Evolutionary conservation across 2,329 filamentous ascomycete species (phyloP), one percentile per base, ranked within the genome.

Genomic region (Fusarium oligoseptatum): DNA sequence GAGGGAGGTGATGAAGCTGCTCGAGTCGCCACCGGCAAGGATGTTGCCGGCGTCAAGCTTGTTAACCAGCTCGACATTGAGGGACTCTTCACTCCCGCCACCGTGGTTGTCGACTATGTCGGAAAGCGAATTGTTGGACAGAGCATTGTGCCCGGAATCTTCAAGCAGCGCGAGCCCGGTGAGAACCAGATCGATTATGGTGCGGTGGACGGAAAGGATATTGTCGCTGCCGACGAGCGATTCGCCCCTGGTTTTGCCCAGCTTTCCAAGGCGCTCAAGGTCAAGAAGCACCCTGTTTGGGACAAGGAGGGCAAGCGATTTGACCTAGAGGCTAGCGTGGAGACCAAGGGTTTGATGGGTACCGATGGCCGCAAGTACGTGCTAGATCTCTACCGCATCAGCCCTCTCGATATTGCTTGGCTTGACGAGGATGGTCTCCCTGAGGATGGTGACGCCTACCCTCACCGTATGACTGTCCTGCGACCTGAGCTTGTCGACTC

Each of bases 141-240:
- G 85, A 98, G 95, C 80, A 98, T 99, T 74, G 97, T 99, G 20
- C 97, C 97, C 6, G 97, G 97, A 69, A 99, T 99, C 80, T 99
- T 99, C 89, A 98, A 98, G 87, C 97, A 98, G 86, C 92, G 96
- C 39, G 97, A 98, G 80, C 95, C 95, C 34, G 97, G 95, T 62
- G 97, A 99, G 89, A 97, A 98, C 84, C 97, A 98, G 84, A 98
- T 99, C 77, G 97, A 99, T 82, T 99, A 99, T 80, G 97, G 97
- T 81, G 97, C 96, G 76, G 97, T 98, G 36, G 97, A 99, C 82
- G 97, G 97, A 76, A 98, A 97, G 85, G 97, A 99, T 76, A 90
- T 97, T 29, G 94, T 99, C 61, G 95, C 97, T 1, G 93, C 94
- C 14, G 95, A 98, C 80, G 92, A 97, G 81, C 91, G 92, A 22